A percentile compares a stretch with the other conserved stretches of the same genome.
phyloP scores from a whole-genome alignment of 345 rosid genomes.

The Sonneratia caseolaris region DNA sequence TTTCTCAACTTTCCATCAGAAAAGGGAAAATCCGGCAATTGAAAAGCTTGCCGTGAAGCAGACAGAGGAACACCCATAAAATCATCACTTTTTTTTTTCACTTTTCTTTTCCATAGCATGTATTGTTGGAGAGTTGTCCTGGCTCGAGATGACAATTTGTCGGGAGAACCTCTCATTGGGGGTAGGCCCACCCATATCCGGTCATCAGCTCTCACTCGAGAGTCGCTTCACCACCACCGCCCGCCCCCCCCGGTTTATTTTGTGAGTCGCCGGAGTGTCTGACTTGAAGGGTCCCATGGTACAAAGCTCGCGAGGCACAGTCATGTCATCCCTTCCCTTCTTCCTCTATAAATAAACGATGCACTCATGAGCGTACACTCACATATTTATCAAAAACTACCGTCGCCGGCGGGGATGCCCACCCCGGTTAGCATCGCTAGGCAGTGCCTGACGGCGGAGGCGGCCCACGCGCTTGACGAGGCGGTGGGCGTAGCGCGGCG shows the following conservation, averaged over 20 bases:
- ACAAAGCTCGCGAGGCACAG: no score
- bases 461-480: slow-evolving; percentile 68
- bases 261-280: no score
- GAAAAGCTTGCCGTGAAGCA: slow-evolving; percentile 10
- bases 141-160: no score
- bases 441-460: slow-evolving; percentile 75
- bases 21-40: background rate
- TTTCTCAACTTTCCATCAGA: background rate
- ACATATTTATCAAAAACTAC: background rate
- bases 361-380: background rate
- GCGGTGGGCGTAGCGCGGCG: slow-evolving; percentile 68
- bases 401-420: slow-evolving; percentile 71
- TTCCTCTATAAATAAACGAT: no score
- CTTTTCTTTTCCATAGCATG: background rate
- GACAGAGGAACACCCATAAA: slow-evolving; percentile 13
- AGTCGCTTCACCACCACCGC: no score
- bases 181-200: no score
- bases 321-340: background rate
- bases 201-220: no score
- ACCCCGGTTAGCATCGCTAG: slow-evolving; percentile 72
- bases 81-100: slow-evolving; percentile 26
- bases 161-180: no score
- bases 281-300: no score
- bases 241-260: no score
- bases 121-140: background rate